These are phyloP conservation scores for Stropharia rugosoannulata DNA, from an alignment of 768 basidiomycete species.

Conservation along the genomic window DNA sequence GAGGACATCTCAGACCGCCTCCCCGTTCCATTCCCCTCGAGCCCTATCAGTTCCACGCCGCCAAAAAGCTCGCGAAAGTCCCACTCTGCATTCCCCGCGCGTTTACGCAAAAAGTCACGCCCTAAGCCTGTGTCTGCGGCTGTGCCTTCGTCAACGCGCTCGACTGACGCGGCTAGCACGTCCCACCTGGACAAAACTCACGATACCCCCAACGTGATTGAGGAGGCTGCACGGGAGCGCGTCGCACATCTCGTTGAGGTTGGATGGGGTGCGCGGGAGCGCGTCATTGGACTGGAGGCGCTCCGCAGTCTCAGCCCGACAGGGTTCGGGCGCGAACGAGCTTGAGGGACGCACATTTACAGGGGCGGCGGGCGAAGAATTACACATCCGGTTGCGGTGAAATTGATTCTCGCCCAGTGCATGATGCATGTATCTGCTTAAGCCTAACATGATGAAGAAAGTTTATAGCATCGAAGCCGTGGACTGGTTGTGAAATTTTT, in stretches of 20 bases:
- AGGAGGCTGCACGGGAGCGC: slow-evolving; percentile 16
- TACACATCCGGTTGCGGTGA: background rate
- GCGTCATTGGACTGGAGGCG: slow-evolving; percentile 16
- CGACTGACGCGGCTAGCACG: no score
- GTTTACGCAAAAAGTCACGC: slow-evolving; percentile 1
- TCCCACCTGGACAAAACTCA: no score
- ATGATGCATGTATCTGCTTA: no score
- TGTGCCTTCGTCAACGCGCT: no score
- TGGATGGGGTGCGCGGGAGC: slow-evolving; percentile 28
- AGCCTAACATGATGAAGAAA: no score
- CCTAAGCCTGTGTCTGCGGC: background rate
- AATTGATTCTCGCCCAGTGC: background rate
- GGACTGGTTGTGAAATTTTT: no score
- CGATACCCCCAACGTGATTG: slow-evolving; percentile 10
- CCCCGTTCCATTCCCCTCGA: background rate
- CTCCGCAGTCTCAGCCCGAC: slow-evolving; percentile 20
- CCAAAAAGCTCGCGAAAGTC: no score
- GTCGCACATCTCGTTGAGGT: slow-evolving; percentile 35
- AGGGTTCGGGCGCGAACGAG: slow-evolving; percentile 15
- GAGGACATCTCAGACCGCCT: background rate
- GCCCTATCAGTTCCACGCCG: no score
- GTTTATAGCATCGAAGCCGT: no score
- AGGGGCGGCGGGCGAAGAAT: no score
- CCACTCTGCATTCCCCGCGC: background rate
- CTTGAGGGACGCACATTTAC: background rate